phyloP scores from a whole-genome alignment of 108 stramenopile species.

The Aurantiochytrium sp. region DNA sequence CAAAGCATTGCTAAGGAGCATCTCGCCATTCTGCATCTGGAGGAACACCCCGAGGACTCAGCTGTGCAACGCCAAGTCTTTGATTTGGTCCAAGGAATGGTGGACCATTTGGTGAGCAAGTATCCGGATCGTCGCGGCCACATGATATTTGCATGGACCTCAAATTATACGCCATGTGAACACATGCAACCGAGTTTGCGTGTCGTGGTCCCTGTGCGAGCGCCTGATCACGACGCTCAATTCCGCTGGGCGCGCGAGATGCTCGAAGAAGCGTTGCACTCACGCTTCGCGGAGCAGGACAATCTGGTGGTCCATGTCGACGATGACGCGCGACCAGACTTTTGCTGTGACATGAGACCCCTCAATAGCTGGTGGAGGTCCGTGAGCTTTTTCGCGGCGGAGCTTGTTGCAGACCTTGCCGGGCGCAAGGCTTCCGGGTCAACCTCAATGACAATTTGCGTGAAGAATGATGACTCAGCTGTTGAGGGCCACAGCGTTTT shows the following conservation, averaged over 20 bases:
- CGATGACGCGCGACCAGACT: neutral
- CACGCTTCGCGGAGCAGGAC: too few relatives aligned
- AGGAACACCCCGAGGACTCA: neutral
- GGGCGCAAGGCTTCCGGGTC: neutral
- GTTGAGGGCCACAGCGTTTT: neutral
- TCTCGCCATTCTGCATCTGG: neutral
- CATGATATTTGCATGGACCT: neutral
- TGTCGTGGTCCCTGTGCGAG: neutral
- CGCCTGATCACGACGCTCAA: neutral
- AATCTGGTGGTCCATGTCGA: neutral
- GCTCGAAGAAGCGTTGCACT: neutral
- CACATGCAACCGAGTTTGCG: neutral
- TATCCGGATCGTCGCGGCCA: neutral
- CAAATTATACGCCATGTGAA: neutral
- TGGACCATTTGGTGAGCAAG: neutral
- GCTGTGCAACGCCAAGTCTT: neutral
- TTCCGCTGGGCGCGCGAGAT: neutral
- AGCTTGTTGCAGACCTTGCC: neutral
- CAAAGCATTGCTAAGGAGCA: conserved; percentile 13
- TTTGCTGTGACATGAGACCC: neutral
- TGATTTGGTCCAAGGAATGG: neutral
- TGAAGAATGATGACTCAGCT: too few relatives aligned
- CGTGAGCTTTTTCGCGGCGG: neutral
- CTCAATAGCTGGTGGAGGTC: neutral
- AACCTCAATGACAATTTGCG: too few relatives aligned